These are phyloP conservation scores for Chalciporus sphaerocephalus DNA, from an alignment of 768 basidiomycete species.

Conservation along the genomic window DNA sequence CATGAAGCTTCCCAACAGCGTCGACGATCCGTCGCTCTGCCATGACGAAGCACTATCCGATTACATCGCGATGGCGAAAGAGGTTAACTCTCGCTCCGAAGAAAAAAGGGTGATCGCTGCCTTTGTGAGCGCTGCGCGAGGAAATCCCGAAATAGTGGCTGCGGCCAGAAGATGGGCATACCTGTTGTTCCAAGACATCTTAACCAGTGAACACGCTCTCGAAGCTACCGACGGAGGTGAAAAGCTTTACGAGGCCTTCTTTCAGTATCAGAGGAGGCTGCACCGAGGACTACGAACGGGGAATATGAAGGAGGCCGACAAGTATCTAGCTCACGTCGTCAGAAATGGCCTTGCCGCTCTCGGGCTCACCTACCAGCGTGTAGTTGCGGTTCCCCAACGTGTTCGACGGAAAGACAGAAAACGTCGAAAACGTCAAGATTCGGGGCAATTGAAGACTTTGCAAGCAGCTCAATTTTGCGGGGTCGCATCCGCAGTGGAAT, in stretches of 20 bases:
- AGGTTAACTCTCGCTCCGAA: not conserved
- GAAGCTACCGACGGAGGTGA: slow-evolving; percentile 5
- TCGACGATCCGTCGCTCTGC: slow-evolving; percentile 21
- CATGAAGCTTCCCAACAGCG: slow-evolving; percentile 17
- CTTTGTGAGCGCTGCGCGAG: slow-evolving; percentile 16
- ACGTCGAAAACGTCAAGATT: not conserved
- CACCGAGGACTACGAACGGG: not conserved
- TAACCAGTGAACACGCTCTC: not conserved
- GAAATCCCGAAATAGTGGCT: slow-evolving; percentile 6
- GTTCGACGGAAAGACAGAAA: not conserved
- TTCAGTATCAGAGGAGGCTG: slow-evolving; percentile 17
- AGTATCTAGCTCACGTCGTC: not conserved
- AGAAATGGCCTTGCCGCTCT: slow-evolving; percentile 10
- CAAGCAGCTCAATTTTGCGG: not conserved
- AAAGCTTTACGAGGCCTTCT: slow-evolving; percentile 18
- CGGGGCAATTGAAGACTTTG: not conserved
- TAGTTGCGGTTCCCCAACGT: not conserved
- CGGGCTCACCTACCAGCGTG: not conserved
- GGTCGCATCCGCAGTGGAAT: not conserved
- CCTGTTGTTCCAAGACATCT: slow-evolving; percentile 3
- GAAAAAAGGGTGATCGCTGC: not conserved
- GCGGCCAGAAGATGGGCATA: slow-evolving; percentile 14
- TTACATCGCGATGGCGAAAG: not conserved
- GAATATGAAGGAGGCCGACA: not conserved
- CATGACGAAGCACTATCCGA: slow-evolving; percentile 18